Evolutionary conservation across 2,329 filamentous ascomycete species (phyloP).

Genomic region (Verticillium longisporum): DNA sequence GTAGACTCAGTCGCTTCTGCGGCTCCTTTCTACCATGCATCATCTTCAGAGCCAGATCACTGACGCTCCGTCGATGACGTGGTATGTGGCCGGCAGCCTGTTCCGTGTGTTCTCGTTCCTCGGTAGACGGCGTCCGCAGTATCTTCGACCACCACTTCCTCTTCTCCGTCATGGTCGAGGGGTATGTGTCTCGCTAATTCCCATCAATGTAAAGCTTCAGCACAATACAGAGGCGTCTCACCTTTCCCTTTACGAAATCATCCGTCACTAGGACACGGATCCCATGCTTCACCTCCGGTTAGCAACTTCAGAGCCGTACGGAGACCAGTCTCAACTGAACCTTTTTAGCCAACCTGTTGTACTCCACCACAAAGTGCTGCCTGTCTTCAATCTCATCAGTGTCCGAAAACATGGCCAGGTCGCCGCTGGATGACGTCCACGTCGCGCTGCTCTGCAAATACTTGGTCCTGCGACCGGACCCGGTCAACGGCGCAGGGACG

Average conservation of each 20-base stretch:
- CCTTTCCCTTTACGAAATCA: constrained; percentile 19
- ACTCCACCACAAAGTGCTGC: constrained; percentile 44
- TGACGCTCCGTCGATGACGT: constrained; percentile 40
- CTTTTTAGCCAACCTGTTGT: constrained; percentile 54
- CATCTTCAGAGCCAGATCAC: constrained; percentile 43
- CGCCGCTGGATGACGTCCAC: constrained; percentile 51
- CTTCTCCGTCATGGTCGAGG: constrained; percentile 17
- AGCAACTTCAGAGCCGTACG: neutral
- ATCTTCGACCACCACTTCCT: constrained; percentile 30
- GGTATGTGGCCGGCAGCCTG: constrained; percentile 10
- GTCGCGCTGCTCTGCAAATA: constrained; percentile 39
- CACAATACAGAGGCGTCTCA: neutral
- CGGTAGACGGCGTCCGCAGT: constrained; percentile 19
- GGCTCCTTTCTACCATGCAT: constrained; percentile 34
- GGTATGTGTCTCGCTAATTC: constrained; percentile 1
- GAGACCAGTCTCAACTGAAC: constrained; percentile 24
- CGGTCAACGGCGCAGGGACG: constrained; percentile 9
- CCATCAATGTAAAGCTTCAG: neutral
- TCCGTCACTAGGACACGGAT: constrained; percentile 34
- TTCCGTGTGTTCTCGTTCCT: neutral
- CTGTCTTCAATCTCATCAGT: constrained; percentile 43
- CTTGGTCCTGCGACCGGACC: constrained; percentile 7
- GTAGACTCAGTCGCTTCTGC: constrained; percentile 43
- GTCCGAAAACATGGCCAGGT: constrained; percentile 38
- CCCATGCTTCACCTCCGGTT: constrained; percentile 39